Evolutionary conservation across 257 asterid genomes (phyloP).

Genomic region (Gardenia jasminoides): DNA sequence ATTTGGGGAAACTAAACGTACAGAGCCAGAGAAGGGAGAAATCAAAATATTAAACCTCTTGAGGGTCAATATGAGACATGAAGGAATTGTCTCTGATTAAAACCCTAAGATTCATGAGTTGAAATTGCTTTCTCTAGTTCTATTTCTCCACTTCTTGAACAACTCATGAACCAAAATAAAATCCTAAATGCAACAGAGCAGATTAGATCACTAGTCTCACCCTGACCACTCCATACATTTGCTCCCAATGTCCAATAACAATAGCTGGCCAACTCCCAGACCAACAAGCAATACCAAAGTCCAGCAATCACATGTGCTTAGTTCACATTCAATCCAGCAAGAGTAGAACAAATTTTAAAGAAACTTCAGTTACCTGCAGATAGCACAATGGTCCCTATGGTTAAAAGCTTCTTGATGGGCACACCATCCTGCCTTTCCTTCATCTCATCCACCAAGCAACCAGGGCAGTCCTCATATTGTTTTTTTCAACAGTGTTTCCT

Average conservation of each 20-base stretch:
- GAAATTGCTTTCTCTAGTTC: not conserved
- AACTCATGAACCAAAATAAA: not conserved
- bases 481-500: slow-evolving; percentile 24
- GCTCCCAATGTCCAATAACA: not conserved
- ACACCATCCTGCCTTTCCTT: slow-evolving; percentile 33
- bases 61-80: no score
- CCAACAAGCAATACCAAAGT: not conserved
- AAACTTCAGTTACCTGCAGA: slow-evolving; percentile 26
- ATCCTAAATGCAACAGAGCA: not conserved
- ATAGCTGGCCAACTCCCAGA: not conserved
- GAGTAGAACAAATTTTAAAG: slow-evolving; percentile 1
- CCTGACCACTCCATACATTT: not conserved
- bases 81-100: no score
- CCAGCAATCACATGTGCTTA: not conserved
- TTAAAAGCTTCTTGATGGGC: slow-evolving; percentile 38
- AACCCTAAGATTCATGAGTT: no score
- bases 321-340: not conserved
- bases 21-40: no score
- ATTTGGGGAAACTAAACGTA: no score
- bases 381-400: slow-evolving; percentile 44
- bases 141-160: not conserved
- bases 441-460: slow-evolving; percentile 40
- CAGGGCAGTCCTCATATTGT: slow-evolving; percentile 42
- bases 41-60: no score
- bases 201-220: not conserved